Evolutionary conservation across 176 grass and related monocot genomes (phyloP), one percentile per base, ranked within the genome.

Genomic region (Triticum urartu): DNA sequence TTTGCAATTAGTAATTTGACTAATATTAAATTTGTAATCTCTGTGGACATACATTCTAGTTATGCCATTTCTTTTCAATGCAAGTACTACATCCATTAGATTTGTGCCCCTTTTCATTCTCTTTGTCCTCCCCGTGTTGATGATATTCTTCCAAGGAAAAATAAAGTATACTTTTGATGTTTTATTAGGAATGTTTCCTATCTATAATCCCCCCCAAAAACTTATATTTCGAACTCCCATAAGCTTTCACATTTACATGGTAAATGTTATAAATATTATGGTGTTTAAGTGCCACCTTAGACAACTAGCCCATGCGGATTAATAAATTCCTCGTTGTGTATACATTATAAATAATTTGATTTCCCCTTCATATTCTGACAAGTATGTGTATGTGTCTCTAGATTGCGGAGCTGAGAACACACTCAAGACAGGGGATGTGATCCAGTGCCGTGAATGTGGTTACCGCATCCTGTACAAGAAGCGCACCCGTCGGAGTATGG

Each of bases 381-480:
- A 34, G 11, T 18, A 5, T 4, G 14, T 18, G 4, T 4, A 1
- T 42, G 7, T 36, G 43, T 0, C 34, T 74, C 56, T 35, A 90
- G 89, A 90, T 42, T 83, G 89, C 0, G 89, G 89, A 83, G 60
- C 84, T 18, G 74, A 90, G 84, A 90, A 87, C 84, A 90, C 89
- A 0, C 80, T 87, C n/a, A 87, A 90, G 84, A 47, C 89, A 0
- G 84, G 80, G 79, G 84, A 90, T 71, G 84, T 87, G 18, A 90
- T 90, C 84, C 84, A 83, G 89, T 90, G 84, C 34, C 80, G 89
- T 58, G 89, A 90, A 52, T 90, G 84, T 7, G 89, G 89, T 34
- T 90, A 90, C 65, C 89, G 89, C 84, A 90, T 90, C 84, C 74
- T 90, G 43, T 90, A 90, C 67, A 90, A 87, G 89, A 90, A 90